These are phyloP conservation scores for Ilyonectria destructans DNA, from an alignment of 2,329 filamentous ascomycete genomes.

Conservation along the genomic window DNA sequence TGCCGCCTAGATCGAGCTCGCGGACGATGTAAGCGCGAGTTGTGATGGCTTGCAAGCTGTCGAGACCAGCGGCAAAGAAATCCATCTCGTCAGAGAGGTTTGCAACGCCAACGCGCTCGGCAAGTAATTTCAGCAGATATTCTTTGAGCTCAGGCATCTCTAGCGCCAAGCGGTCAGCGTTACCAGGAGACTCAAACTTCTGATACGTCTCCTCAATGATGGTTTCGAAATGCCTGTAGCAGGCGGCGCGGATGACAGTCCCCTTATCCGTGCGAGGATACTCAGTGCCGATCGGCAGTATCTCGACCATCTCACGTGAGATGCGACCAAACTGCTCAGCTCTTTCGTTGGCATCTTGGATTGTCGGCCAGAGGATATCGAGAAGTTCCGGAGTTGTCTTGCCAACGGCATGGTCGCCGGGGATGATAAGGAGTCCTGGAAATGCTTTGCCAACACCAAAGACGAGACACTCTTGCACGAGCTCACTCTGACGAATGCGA, in stretches of 20 bases:
- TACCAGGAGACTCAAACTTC: constrained; percentile 16
- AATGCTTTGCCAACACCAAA: constrained; percentile 69
- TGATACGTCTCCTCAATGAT: constrained; percentile 60
- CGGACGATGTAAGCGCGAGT: constrained; percentile 67
- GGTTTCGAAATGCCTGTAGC: constrained; percentile 61
- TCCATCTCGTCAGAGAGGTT: constrained; percentile 61
- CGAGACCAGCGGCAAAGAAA: constrained; percentile 72
- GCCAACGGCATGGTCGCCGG: constrained; percentile 58
- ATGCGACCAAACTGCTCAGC: constrained; percentile 70
- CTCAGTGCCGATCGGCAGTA: constrained; percentile 61
- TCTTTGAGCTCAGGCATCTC: constrained; percentile 49
- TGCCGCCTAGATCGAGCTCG: constrained; percentile 63
- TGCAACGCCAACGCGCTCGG: constrained; percentile 19
- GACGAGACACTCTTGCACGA: constrained; percentile 69
- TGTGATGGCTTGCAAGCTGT: constrained; percentile 71
- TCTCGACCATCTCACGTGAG: constrained; percentile 66
- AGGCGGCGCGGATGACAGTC: constrained; percentile 65
- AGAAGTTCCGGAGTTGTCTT: constrained; percentile 63
- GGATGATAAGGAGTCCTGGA: constrained; percentile 69
- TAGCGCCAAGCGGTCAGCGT: constrained; percentile 10
- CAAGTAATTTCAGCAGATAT: constrained; percentile 54
- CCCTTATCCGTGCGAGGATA: constrained; percentile 69
- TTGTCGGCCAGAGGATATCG: constrained; percentile 62
- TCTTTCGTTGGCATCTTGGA: constrained; percentile 65
- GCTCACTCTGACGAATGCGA: constrained; percentile 64